A percentile compares a stretch with the other conserved stretches of the same genome.
phyloP scores from a whole-genome alignment of 164 flowering plant genomes.

The Piper longum region DNA sequence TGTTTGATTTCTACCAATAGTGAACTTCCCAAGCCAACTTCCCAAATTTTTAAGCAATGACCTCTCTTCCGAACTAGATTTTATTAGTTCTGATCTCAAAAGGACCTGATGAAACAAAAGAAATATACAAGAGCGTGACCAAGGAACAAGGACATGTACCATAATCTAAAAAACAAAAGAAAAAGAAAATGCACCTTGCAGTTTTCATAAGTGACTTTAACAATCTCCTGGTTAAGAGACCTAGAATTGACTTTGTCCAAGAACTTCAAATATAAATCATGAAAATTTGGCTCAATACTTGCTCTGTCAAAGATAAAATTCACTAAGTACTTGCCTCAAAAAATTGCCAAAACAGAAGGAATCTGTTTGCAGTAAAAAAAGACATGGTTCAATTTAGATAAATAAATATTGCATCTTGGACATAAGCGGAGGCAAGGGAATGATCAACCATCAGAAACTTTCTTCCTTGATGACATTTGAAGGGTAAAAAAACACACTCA shows the following conservation, averaged over 20 bases:
- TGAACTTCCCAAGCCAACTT: conserved; percentile 98
- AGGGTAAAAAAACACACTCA: too few relatives aligned
- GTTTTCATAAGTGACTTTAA: conserved; percentile 81
- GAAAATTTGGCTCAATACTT: conserved; percentile 95
- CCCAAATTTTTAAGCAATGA: conserved; percentile 91
- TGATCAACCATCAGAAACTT: too few relatives aligned
- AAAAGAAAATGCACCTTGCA: conserved; percentile 59
- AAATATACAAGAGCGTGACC: too few relatives aligned
- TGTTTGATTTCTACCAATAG: conserved; percentile 86
- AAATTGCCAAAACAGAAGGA: not conserved
- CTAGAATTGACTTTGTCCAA: conserved; percentile 74
- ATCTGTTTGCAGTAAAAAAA: too few relatives aligned
- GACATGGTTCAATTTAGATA: too few relatives aligned
- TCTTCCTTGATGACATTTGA: too few relatives aligned
- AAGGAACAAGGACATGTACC: not conserved
- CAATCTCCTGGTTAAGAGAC: conserved; percentile 59
- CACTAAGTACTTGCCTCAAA: not conserved
- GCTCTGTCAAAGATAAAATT: conserved; percentile 39
- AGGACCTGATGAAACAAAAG: conserved; percentile 50
- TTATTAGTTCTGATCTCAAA: conserved; percentile 83
- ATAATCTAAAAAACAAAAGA: not conserved
- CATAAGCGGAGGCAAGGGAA: too few relatives aligned
- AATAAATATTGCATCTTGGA: too few relatives aligned
- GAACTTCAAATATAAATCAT: conserved; percentile 94
- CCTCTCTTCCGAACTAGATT: conserved; percentile 95